phyloP scores from a whole-genome alignment of 164 flowering plant species.

The Nymphaea thermarum region DNA sequence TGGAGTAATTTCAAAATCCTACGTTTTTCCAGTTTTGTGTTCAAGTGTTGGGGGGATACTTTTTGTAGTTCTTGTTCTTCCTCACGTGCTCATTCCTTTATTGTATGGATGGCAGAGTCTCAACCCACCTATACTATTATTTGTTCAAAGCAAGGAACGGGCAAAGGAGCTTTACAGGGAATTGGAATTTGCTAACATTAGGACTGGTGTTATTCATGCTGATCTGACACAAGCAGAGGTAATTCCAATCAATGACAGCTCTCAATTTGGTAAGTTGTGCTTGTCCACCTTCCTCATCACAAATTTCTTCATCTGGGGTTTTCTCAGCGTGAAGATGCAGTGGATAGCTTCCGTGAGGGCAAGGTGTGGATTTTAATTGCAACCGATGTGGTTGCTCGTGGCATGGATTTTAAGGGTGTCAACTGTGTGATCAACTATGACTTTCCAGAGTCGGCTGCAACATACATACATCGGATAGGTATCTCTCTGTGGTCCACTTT shows the following conservation, averaged over 20 bases:
- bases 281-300: not conserved
- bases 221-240: constrained; percentile 75
- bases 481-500: constrained; percentile 4
- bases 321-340: constrained; percentile 73
- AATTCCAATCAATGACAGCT: constrained; percentile 1
- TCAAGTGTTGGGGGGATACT: too few relatives aligned
- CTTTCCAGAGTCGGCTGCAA: constrained; percentile 85
- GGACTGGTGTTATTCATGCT: constrained; percentile 77
- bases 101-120: constrained; percentile 37
- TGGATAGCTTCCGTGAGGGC: constrained; percentile 83
- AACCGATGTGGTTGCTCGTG: constrained; percentile 90
- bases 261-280: not conserved
- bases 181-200: constrained; percentile 50
- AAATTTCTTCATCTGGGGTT: constrained; percentile 2
- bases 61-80: not conserved
- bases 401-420: constrained; percentile 97
- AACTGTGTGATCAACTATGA: constrained; percentile 94
- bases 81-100: not conserved
- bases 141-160: constrained; percentile 93
- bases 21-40: too few relatives aligned
- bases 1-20: too few relatives aligned
- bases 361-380: constrained; percentile 97
- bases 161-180: constrained; percentile 86
- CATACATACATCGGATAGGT: constrained; percentile 95
- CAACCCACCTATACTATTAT: constrained; percentile 85